A percentile compares a stretch with the other conserved stretches of the same genome.
These are phyloP conservation scores for Rhodocollybia butyracea DNA, from an alignment of 768 basidiomycete species.

Conservation along the genomic window DNA sequence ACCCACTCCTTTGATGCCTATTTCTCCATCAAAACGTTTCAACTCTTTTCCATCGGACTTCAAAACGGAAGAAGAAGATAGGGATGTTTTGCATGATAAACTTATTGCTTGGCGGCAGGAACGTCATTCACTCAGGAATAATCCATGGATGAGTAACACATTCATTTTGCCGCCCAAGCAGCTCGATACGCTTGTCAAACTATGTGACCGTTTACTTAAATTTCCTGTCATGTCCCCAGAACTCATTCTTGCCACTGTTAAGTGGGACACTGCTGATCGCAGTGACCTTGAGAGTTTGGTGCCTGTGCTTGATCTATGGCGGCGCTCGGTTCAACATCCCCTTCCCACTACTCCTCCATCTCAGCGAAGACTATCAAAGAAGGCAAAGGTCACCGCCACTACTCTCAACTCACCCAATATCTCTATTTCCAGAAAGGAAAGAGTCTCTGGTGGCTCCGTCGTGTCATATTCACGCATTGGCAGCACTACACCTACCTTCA, in stretches of 20 bases:
- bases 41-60: not conserved
- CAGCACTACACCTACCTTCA: too few species aligned
- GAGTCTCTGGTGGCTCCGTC: too few species aligned
- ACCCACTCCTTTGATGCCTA: not conserved
- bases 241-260: not conserved
- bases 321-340: not conserved
- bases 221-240: too few species aligned
- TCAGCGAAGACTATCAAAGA: not conserved
- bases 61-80: not conserved
- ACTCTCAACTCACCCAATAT: too few species aligned
- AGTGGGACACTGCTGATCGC: not conserved
- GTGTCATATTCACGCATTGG: too few species aligned
- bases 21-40: not conserved
- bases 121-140: not conserved
- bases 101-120: not conserved
- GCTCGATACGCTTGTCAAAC: constrained; percentile 1
- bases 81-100: not conserved
- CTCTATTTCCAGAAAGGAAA: too few species aligned
- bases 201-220: not conserved
- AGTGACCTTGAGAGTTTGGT: not conserved
- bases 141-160: not conserved
- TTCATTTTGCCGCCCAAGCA: constrained; percentile 1
- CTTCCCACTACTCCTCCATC: not conserved
- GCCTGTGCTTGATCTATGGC: not conserved
- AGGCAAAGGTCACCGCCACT: not conserved